Evolutionary conservation across 2,329 filamentous ascomycete species (phyloP).

Genomic region (Cordyceps fumosorosea): DNA sequence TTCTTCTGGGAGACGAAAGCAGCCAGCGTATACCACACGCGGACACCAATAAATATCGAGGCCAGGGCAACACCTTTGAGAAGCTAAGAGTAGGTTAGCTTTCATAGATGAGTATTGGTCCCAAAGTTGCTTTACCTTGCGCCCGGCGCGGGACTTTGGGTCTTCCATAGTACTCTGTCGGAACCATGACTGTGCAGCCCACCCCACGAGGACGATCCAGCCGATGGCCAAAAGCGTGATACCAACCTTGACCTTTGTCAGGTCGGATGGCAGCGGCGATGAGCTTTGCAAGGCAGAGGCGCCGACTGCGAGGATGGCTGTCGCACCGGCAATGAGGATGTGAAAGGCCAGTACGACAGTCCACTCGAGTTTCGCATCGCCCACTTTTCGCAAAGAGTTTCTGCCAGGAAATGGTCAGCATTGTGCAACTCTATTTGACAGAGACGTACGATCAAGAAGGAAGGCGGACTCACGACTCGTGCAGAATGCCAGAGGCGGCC

Average conservation of each 20-base stretch:
- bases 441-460: rapidly evolving
- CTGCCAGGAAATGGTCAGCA: background rate
- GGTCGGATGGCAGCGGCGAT: background rate
- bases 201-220: constrained; percentile 2
- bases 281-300: constrained; percentile 6
- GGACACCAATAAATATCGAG: constrained; percentile 6
- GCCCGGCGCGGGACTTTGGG: background rate
- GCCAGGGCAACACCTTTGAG: background rate
- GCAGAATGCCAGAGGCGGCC: constrained; percentile 25
- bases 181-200: background rate
- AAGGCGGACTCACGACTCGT: constrained; percentile 26
- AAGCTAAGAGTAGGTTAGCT: background rate
- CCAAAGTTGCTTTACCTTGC: background rate
- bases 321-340: constrained; percentile 9
- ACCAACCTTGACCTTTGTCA: constrained; percentile 9
- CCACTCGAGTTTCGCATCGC: constrained; percentile 8
- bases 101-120: background rate
- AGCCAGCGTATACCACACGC: constrained; percentile 8
- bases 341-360: background rate
- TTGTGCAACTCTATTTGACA: background rate
- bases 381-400: background rate
- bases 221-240: background rate
- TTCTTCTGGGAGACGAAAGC: constrained; percentile 7
- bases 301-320: constrained; percentile 3
- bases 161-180: background rate